Evolutionary conservation across 177 flowering plant species (phyloP).

Genomic region (Vitis hybrid): DNA sequence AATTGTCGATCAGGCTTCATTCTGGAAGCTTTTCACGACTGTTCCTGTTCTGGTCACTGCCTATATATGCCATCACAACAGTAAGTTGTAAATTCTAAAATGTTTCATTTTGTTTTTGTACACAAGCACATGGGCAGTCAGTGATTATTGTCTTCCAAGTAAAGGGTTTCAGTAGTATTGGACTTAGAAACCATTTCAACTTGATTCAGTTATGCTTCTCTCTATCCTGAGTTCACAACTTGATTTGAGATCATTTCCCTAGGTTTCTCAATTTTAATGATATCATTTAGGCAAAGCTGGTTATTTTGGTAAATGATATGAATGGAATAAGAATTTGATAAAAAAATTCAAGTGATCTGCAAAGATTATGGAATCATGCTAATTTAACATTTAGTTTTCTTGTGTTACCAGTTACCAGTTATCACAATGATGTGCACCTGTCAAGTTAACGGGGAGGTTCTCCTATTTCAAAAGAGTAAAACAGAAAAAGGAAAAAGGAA

Average conservation of each 20-base stretch:
- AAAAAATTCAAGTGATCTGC: not conserved
- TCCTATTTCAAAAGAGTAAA: no score
- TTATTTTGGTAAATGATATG: not conserved
- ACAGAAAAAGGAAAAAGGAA: no score
- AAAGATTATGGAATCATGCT: not conserved
- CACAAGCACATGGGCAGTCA: not conserved
- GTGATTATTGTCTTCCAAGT: not conserved
- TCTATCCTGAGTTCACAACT: not conserved
- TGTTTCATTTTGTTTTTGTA: not conserved
- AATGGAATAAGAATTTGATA: not conserved
- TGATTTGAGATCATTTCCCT: not conserved
- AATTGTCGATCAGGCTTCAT: constrained; percentile 56
- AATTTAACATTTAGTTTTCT: not conserved
- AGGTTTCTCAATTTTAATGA: no score
- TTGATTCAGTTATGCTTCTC: no score
- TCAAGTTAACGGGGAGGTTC: not conserved
- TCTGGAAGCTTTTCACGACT: constrained; percentile 79
- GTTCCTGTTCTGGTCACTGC: constrained; percentile 82
- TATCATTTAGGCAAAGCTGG: no score
- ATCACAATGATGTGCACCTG: not conserved
- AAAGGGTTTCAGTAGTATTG: no score
- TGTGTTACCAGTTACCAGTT: no score
- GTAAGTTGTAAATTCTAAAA: constrained; percentile 31
- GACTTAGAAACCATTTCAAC: no score
- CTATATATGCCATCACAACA: constrained; percentile 82